Percentiles rank a stretch among this genome's conserved stretches.
phyloP scores from a whole-genome alignment of 1,284 basidiomycete species.

The Phellopilus nigrolimitatus region DNA sequence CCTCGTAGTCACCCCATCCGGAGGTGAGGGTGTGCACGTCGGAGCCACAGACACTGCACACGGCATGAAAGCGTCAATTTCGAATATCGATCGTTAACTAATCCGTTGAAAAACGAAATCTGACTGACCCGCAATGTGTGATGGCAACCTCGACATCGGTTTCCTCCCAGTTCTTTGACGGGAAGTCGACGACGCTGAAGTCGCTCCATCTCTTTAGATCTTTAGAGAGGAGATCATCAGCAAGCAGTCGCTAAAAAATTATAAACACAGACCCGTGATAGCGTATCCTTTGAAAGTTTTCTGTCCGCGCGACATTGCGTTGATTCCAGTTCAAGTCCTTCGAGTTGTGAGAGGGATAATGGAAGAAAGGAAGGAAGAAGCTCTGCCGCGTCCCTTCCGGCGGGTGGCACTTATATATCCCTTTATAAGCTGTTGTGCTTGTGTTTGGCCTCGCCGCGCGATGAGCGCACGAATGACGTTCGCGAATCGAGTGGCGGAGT shows the following conservation, averaged over 20 bases:
- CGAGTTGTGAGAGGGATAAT: background rate
- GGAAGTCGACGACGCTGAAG: slow-evolving; percentile 38
- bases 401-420: too few relatives aligned
- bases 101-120: background rate
- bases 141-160: slow-evolving; percentile 38
- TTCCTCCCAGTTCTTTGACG: slow-evolving; percentile 33
- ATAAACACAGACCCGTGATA: slow-evolving; percentile 11
- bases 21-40: slow-evolving; percentile 35
- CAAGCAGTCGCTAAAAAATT: background rate
- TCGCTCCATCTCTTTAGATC: slow-evolving; percentile 35
- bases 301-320: background rate
- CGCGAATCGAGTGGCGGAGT: too few relatives aligned
- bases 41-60: slow-evolving; percentile 24
- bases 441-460: background rate
- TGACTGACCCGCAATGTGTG: slow-evolving; percentile 34
- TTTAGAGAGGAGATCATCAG: background rate
- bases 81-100: background rate
- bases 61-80: background rate
- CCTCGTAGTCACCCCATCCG: slow-evolving; percentile 27
- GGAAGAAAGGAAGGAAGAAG: background rate
- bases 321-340: slow-evolving; percentile 1
- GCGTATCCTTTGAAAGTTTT: too few relatives aligned
- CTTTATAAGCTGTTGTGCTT: background rate
- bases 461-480: background rate
- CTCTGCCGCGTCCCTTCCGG: background rate